These are phyloP conservation scores for Moesziomyces sp. DNA, from an alignment of 1,284 basidiomycete species.

Conservation along the genomic window DNA sequence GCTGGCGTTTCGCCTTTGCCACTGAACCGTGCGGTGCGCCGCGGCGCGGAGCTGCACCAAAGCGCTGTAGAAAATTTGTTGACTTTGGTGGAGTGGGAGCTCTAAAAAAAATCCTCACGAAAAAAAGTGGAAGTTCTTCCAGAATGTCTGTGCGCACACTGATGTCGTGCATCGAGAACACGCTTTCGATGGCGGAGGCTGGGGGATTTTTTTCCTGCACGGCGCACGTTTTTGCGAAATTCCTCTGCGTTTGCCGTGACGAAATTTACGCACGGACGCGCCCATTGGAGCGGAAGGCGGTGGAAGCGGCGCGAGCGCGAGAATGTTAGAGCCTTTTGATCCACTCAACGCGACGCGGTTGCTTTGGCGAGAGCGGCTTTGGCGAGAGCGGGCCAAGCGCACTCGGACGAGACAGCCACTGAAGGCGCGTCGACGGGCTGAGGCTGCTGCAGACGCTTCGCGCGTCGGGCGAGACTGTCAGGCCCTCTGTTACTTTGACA, in stretches of 20 bases:
- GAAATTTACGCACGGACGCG: background rate
- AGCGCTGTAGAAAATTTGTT: slow-evolving; percentile 1
- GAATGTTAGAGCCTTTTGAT: background rate
- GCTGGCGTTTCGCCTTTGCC: background rate
- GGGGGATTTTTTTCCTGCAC: too few relatives aligned
- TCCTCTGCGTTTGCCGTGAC: too few relatives aligned
- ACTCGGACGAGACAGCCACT: background rate
- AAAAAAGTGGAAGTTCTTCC: slow-evolving; percentile 37
- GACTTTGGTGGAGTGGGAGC: slow-evolving; percentile 7
- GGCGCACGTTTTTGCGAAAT: too few relatives aligned
- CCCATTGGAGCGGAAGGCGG: background rate
- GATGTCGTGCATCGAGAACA: background rate
- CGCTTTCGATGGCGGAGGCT: too few relatives aligned
- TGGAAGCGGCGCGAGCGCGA: background rate
- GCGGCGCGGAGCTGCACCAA: background rate
- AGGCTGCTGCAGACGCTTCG: background rate
- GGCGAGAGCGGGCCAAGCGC: too few relatives aligned
- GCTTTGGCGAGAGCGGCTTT: background rate
- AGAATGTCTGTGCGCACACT: slow-evolving; percentile 19
- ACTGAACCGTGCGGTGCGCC: background rate
- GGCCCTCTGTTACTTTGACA: background rate
- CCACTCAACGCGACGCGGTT: slow-evolving; percentile 12
- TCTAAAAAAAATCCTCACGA: slow-evolving; percentile 8
- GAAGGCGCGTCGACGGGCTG: background rate
- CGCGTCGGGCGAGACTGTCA: background rate